A percentile compares a stretch with the other conserved stretches of the same genome.
Evolutionary conservation across 1,139 yeast species (phyloP).

Genomic region (Diutina rugosa): DNA sequence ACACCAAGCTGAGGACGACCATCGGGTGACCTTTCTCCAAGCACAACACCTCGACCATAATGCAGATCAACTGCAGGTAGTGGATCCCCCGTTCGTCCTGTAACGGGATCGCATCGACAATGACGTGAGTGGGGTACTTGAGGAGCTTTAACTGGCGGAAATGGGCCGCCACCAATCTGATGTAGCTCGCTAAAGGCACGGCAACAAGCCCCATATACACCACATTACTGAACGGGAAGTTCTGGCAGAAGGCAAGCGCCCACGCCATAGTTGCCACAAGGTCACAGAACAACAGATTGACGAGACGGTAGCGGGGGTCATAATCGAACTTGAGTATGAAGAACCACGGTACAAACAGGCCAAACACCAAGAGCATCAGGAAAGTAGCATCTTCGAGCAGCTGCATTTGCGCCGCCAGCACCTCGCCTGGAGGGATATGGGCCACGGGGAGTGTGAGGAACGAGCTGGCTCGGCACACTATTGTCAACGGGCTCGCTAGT

Average conservation of each 20-base stretch:
- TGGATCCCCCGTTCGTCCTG: background rate
- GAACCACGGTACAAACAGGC: background rate
- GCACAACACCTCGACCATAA: background rate
- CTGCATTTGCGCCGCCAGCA: background rate
- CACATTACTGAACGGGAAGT: background rate
- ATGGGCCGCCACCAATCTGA: background rate
- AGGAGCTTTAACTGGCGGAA: background rate
- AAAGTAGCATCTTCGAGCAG: background rate
- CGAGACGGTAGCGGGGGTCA: background rate
- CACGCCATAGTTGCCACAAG: background rate
- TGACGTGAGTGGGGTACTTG: background rate
- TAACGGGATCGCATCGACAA: background rate
- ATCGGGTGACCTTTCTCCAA: background rate
- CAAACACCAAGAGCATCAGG: slow-evolving; percentile 1
- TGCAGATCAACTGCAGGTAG: background rate
- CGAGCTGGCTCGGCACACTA: background rate
- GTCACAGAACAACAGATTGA: background rate
- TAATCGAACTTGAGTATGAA: background rate
- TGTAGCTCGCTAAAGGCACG: background rate
- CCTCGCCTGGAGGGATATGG: background rate
- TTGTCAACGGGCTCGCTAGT: background rate
- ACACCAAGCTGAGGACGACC: background rate
- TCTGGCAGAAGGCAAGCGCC: background rate
- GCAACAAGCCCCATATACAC: background rate
- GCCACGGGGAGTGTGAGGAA: background rate